Evolutionary conservation across 2,329 filamentous ascomycete species (phyloP), one percentile per base, ranked within the genome.

Genomic region (Aspergillus oerlinghausenensis): DNA sequence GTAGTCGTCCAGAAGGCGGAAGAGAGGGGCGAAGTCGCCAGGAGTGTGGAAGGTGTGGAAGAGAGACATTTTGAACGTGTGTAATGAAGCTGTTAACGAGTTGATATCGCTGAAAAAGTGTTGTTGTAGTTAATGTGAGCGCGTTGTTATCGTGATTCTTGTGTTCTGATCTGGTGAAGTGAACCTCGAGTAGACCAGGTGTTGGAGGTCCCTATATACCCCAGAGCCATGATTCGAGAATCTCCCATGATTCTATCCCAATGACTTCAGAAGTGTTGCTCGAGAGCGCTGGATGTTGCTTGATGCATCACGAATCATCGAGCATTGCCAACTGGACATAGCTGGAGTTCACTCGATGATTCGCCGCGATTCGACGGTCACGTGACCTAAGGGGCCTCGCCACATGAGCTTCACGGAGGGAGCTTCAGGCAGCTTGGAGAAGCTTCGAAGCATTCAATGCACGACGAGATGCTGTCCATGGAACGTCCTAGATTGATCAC

Each of bases 1-100:
- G 57, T 73, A 74, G 67, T 78, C 75, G 60, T 79, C 76, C 52
- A 79, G 67, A n/a, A 79, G 74, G 48, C 73, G 75, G 68, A 79
- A 77, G 54, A 79, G 72, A 55, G 77, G 72, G 25, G 68, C 62
- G 62, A 78, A 73, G 60, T 79, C 77, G 54, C 71, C 67, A 40
- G 57, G 43, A 47, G 63, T 47, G 21, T 66, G 66, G 55, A 70
- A 59, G 54, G 63, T 59, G 52, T 62, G 63, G 64, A 72, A 70
- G 59, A 74, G 63, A 69, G 70, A 72, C 71, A 75, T 74, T 50
- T 49, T 71, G 58, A 21, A 52, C 28, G 51, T 55, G 11, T 47
- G 47, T 42, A 17, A 42, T 17, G 25, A 55, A 28, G 40, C 50
- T 32, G 10, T 38, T 7, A 38, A 38, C 0, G 32, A 17, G 6